Base-by-base conservation (phyloP, 768 basidiomycete species). In the Leccinum fibrillosum region DNA sequence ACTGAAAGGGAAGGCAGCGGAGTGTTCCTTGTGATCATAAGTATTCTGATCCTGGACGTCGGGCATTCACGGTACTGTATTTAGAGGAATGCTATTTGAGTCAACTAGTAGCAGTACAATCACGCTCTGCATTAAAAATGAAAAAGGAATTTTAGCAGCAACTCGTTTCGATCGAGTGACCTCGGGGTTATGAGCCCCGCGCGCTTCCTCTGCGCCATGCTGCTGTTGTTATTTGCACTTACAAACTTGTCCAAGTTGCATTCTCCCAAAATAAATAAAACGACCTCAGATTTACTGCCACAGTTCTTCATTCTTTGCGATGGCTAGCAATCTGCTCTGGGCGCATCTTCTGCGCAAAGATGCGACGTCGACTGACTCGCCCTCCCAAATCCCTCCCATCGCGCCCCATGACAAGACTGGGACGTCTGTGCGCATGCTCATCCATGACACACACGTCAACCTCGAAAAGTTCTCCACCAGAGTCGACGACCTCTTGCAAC, bases 361-460 rank as follows among this genome's bases (percentile, higher is more conserved):
- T 64, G 72, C 49, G 5, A 55, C 72, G 11, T 61, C 63, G 23
- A 52, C 69, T 2, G 55, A 66, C 13, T 57, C 72, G 34, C 35
- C 67, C 32, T 56, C 62, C 13, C 63, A 62, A 52, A 59, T 62
- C 32, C 69, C 74, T 8, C 78, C 81, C 11, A 61, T 77, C 44
- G 76, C 76, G 11, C 85, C 88, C 4, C 63, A 81, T 28, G 88
- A 90, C 73, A 89, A 81, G 63, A 80, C 81, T 10, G 82, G 80
- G 12, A 86, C 88, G 3, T 87, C 89, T 6, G 86, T 86, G 74
- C 82, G 88, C 42, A 79, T 90, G 62, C 78, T 90, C 12, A 73
- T 91, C 21, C 83, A 90, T 62, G 89, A 90, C 66, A 89, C 87
- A 1, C 87, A 89, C 56, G 81, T 80, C 21, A 82, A 85, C 60